Percentiles rank a stretch among this genome's conserved stretches.
Evolutionary conservation across 352 stramenopile genomes (phyloP).

Genomic region (Phytopythium sindhum): DNA sequence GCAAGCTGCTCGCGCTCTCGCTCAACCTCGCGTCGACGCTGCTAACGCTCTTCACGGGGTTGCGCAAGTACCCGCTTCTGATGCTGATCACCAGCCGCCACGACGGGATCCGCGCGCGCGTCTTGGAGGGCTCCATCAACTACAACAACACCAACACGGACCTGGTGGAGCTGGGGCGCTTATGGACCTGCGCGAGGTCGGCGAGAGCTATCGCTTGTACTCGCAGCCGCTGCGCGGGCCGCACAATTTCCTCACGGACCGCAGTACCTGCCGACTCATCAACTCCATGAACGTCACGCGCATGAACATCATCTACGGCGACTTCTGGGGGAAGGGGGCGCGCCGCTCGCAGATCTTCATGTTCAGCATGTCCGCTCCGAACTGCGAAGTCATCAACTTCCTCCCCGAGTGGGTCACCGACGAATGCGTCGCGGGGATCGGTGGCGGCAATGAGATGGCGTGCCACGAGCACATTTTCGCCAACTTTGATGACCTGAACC

Average conservation of each 20-base stretch:
- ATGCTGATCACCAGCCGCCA: conserved; percentile 25
- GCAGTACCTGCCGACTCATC: conserved; percentile 26
- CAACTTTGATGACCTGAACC: conserved; percentile 24
- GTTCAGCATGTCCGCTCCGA: conserved; percentile 32
- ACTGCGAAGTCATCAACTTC: conserved; percentile 33
- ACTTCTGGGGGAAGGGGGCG: conserved; percentile 23
- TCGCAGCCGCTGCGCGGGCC: conserved; percentile 16
- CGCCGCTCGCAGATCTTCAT: conserved; percentile 21
- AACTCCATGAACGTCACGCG: conserved; percentile 25
- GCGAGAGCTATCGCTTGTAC: conserved; percentile 27
- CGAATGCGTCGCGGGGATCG: conserved; percentile 7
- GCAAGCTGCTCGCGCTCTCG: conserved; percentile 14
- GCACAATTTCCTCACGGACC: conserved; percentile 17
- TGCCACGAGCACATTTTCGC: conserved; percentile 29
- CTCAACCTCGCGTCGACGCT: conserved; percentile 31
- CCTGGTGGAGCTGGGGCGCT: conserved; percentile 10
- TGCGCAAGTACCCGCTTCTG: conserved; percentile 37
- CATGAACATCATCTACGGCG: conserved; percentile 24
- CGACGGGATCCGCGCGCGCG: conserved; percentile 22
- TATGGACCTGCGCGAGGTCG: conserved; percentile 15
- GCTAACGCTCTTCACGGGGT: conserved; percentile 34
- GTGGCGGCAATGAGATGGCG: conserved; percentile 11
- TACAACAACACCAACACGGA: conserved; percentile 25
- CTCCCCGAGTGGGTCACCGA: conserved; percentile 17
- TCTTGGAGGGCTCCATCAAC: conserved; percentile 24